Evolutionary conservation across 208 protist species (phyloP).

Genomic region (Wallacemonas rigidus): DNA sequence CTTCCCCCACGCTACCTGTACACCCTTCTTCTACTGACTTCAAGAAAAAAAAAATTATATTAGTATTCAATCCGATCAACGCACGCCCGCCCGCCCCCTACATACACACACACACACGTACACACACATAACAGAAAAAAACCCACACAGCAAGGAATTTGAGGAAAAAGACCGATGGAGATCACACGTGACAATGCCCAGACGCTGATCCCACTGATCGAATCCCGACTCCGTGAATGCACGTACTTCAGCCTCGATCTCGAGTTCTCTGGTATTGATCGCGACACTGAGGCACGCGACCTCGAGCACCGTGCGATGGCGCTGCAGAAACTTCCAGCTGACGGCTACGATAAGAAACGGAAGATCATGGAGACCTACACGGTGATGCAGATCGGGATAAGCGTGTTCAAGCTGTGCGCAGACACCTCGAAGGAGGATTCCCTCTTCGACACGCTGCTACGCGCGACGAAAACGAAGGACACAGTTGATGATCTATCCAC

Average conservation of each 20-base stretch:
- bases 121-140: too few species aligned
- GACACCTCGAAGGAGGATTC: background rate
- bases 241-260: conserved; percentile 56
- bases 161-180: conserved; percentile 28
- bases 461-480: background rate
- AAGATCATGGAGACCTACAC: conserved; percentile 33
- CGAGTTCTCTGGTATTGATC: conserved; percentile 70
- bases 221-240: conserved; percentile 29
- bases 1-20: too few species aligned
- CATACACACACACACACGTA: too few species aligned
- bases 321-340: conserved; percentile 30
- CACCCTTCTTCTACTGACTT: too few species aligned
- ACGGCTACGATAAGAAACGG: conserved; percentile 45
- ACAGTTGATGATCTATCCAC: background rate
- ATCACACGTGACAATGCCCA: conserved; percentile 39
- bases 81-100: too few species aligned
- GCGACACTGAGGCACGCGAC: background rate
- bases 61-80: too few species aligned
- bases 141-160: too few species aligned
- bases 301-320: conserved; percentile 13
- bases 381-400: conserved; percentile 66
- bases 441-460: background rate
- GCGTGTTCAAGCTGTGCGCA: conserved; percentile 39
- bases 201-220: conserved; percentile 25
- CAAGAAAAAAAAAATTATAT: too few species aligned